These are phyloP conservation scores for Aaosphaeria pasadenensis DNA, from an alignment of 2,329 filamentous ascomycete species.

Conservation along the genomic window DNA sequence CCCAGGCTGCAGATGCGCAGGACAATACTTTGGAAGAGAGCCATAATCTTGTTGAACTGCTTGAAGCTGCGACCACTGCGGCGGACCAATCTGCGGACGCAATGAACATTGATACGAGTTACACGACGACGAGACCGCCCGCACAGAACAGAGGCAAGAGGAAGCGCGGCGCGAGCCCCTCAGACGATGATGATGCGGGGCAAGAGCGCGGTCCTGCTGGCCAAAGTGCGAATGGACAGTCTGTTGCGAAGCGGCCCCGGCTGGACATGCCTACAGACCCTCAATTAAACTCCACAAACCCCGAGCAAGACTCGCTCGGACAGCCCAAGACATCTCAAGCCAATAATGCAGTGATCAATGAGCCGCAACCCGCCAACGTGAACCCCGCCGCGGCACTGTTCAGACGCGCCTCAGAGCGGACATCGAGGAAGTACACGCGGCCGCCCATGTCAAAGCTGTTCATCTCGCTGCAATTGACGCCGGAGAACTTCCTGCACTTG, in stretches of 20 bases:
- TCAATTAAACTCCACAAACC: conserved; percentile 3
- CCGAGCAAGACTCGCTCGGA: conserved; percentile 4
- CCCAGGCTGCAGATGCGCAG: conserved; percentile 12
- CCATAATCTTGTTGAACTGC: conserved; percentile 31
- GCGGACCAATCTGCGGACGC: conserved; percentile 21
- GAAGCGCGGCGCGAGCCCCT: conserved; percentile 16
- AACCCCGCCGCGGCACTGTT: conserved; percentile 54
- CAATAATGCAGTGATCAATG: conserved; percentile 21
- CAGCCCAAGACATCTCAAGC: conserved; percentile 9
- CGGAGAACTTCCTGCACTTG: conserved; percentile 55
- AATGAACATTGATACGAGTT: conserved; percentile 9
- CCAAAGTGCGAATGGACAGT: not conserved
- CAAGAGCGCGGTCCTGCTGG: conserved; percentile 1
- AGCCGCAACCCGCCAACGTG: conserved; percentile 49
- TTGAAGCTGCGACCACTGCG: conserved; percentile 36
- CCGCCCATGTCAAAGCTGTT: conserved; percentile 59
- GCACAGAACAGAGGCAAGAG: conserved; percentile 19
- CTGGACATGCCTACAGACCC: conserved; percentile 14
- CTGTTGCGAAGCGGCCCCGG: conserved; percentile 19
- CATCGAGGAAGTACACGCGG: conserved; percentile 55
- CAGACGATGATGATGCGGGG: conserved; percentile 4
- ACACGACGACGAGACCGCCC: not conserved
- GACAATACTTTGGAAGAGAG: conserved; percentile 21
- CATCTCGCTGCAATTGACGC: conserved; percentile 53
- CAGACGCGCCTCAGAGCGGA: conserved; percentile 37